These are phyloP conservation scores for Helenozyma baotianmanensis DNA, from an alignment of 805 yeast species.

Conservation along the genomic window DNA sequence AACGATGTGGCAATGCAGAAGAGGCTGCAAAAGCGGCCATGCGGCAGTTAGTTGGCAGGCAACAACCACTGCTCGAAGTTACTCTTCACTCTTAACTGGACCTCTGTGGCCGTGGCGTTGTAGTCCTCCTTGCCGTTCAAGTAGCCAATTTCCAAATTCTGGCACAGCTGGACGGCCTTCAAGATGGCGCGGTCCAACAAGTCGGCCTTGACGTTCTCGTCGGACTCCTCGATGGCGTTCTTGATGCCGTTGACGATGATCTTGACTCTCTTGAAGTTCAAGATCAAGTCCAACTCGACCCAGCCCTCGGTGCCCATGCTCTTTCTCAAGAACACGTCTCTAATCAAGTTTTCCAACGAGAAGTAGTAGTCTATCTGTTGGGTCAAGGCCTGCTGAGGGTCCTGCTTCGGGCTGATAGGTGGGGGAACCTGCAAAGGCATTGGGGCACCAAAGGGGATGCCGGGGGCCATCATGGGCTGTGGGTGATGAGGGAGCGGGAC, in stretches of 20 bases:
- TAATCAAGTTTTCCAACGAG: slow-evolving; percentile 78
- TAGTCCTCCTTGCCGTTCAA: slow-evolving; percentile 28
- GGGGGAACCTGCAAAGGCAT: slow-evolving; percentile 36
- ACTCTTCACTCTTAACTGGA: slow-evolving; percentile 56
- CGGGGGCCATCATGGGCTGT: slow-evolving; percentile 17
- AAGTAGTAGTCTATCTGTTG: slow-evolving; percentile 87
- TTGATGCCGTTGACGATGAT: slow-evolving; percentile 41
- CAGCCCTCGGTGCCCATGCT: slow-evolving; percentile 73
- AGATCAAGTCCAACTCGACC: slow-evolving; percentile 57
- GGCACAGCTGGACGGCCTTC: slow-evolving; percentile 51
- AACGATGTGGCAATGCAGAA: not conserved
- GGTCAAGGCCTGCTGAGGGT: slow-evolving; percentile 40
- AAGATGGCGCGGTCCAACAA: slow-evolving; percentile 34
- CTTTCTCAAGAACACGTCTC: slow-evolving; percentile 77
- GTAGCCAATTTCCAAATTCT: slow-evolving; percentile 45
- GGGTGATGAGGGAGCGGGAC: slow-evolving; percentile 22
- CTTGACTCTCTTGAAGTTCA: slow-evolving; percentile 72
- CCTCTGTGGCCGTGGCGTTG: slow-evolving; percentile 38
- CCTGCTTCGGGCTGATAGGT: slow-evolving; percentile 44
- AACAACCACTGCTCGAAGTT: slow-evolving; percentile 69
- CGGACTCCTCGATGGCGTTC: slow-evolving; percentile 25
- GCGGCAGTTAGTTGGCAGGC: slow-evolving; percentile 26
- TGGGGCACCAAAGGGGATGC: slow-evolving; percentile 14
- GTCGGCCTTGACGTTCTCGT: slow-evolving; percentile 14
- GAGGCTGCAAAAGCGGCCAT: not conserved